phyloP scores from a whole-genome alignment of 345 rosid species.

The Aurinia saxatilis region DNA sequence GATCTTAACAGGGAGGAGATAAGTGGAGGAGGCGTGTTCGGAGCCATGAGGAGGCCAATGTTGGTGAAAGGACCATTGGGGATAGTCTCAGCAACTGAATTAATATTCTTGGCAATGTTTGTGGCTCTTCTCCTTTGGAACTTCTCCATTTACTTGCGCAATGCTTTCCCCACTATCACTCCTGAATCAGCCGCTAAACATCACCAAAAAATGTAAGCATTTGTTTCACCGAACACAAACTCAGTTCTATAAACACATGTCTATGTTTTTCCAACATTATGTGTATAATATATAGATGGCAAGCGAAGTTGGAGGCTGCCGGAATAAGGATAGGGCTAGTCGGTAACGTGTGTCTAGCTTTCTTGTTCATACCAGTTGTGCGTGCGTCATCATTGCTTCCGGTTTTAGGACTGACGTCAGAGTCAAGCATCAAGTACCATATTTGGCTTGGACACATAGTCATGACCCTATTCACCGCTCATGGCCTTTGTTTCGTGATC shows the following conservation, averaged over 20 bases:
- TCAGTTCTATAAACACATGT: no score
- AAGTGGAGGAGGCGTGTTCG: conserved; percentile 12
- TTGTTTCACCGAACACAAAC: no score
- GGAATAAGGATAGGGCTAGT: conserved; percentile 41
- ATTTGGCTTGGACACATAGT: conserved; percentile 81
- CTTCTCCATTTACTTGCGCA: conserved; percentile 37
- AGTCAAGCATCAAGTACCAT: conserved; percentile 82
- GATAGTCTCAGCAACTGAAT: conserved; percentile 58
- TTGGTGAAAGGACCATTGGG: conserved; percentile 78
- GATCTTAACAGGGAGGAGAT: no score
- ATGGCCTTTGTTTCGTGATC: conserved; percentile 51
- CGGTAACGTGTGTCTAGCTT: conserved; percentile 58
- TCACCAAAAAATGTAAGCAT: conserved; percentile 42
- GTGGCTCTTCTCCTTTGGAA: conserved; percentile 63
- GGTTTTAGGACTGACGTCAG: conserved; percentile 64
- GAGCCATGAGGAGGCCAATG: conserved; percentile 44
- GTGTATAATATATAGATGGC: no score
- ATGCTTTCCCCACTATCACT: conserved; percentile 33
- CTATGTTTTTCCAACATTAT: no score
- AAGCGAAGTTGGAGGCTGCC: conserved; percentile 31
- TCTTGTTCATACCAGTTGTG: conserved; percentile 75
- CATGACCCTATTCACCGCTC: conserved; percentile 52
- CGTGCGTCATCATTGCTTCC: conserved; percentile 72
- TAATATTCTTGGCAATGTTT: conserved; percentile 60
- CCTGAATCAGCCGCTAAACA: conserved; percentile 30